A percentile compares a stretch with the other conserved stretches of the same genome.
These are phyloP conservation scores for Aspergillus sp. DNA, from an alignment of 2,329 filamentous ascomycete species.

Conservation along the genomic window DNA sequence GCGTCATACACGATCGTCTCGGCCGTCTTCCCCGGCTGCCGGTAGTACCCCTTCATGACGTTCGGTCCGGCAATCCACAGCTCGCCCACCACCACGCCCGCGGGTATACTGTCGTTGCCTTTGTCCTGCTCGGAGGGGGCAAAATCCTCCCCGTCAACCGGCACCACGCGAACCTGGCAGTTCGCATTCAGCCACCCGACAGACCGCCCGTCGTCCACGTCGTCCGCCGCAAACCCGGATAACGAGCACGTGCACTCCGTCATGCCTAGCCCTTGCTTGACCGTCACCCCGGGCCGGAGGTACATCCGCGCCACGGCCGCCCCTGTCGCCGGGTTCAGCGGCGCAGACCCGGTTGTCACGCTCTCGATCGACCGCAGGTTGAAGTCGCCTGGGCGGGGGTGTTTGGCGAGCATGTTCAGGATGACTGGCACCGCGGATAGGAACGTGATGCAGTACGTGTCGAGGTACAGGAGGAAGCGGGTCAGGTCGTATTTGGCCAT, in stretches of 20 bases:
- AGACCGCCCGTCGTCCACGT: conserved; percentile 5
- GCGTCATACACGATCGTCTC: conserved; percentile 3
- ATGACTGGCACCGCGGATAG: conserved; percentile 1
- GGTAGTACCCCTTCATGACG: conserved; percentile 9
- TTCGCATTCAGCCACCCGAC: conserved; percentile 7
- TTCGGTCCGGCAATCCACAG: conserved; percentile 9
- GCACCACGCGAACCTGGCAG: conserved; percentile 2
- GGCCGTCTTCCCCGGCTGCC: not conserved
- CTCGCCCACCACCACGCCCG: not conserved
- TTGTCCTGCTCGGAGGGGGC: not conserved
- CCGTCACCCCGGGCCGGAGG: conserved; percentile 1
- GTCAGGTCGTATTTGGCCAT: conserved; percentile 3
- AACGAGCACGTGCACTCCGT: conserved; percentile 8
- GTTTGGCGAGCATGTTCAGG: conserved; percentile 2
- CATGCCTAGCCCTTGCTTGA: conserved; percentile 7
- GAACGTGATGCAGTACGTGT: conserved; percentile 5
- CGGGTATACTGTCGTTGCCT: not conserved
- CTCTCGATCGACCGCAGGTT: conserved; percentile 2
- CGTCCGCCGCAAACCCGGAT: conserved; percentile 3
- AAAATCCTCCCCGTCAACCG: conserved; percentile 2
- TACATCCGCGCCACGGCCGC: not conserved
- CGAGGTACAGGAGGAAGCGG: conserved; percentile 4
- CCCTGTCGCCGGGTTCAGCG: conserved; percentile 4
- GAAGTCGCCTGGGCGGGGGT: not conserved
- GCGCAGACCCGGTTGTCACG: conserved; percentile 5